phyloP scores from a whole-genome alignment of 768 basidiomycete species.

The Inosperma sp. region DNA sequence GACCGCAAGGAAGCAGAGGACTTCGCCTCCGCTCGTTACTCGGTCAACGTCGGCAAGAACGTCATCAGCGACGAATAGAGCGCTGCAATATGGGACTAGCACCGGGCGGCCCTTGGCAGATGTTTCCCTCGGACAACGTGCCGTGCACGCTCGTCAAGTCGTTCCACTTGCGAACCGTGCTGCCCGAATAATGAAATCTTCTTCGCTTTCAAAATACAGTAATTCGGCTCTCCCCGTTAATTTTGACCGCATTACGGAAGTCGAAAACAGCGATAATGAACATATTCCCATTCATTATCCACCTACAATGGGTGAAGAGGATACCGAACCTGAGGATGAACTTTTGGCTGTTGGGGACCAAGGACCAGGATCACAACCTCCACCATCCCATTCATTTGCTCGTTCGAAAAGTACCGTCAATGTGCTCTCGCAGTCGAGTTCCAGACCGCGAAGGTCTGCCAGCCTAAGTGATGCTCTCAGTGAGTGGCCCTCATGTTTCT shows the following conservation, averaged over 20 bases:
- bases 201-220: slow-evolving; percentile 27
- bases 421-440: slow-evolving; percentile 37
- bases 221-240: slow-evolving; percentile 21
- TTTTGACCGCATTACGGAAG: slow-evolving; percentile 49
- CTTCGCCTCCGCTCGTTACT: slow-evolving; percentile 32
- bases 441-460: slow-evolving; percentile 69
- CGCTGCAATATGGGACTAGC: slow-evolving; percentile 22
- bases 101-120: slow-evolving; percentile 29
- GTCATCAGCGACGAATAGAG: slow-evolving; percentile 21
- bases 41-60: slow-evolving; percentile 28
- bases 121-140: slow-evolving; percentile 31
- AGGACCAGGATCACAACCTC: slow-evolving; percentile 21
- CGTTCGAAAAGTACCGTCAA: slow-evolving; percentile 19
- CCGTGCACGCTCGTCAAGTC: slow-evolving; percentile 37
- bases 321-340: slow-evolving; percentile 35
- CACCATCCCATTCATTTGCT: slow-evolving; percentile 15
- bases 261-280: slow-evolving; percentile 37
- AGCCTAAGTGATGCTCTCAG: slow-evolving; percentile 66
- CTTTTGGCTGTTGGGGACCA: slow-evolving; percentile 23
- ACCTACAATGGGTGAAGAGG: slow-evolving; percentile 23
- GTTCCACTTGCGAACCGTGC: slow-evolving; percentile 42
- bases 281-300: slow-evolving; percentile 20
- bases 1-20: slow-evolving; percentile 24
- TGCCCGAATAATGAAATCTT: slow-evolving; percentile 46
- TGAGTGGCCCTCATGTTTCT: slow-evolving; percentile 22